These are phyloP conservation scores for Yarrowia galli DNA, from an alignment of 1,139 yeast genomes.

Conservation along the genomic window DNA sequence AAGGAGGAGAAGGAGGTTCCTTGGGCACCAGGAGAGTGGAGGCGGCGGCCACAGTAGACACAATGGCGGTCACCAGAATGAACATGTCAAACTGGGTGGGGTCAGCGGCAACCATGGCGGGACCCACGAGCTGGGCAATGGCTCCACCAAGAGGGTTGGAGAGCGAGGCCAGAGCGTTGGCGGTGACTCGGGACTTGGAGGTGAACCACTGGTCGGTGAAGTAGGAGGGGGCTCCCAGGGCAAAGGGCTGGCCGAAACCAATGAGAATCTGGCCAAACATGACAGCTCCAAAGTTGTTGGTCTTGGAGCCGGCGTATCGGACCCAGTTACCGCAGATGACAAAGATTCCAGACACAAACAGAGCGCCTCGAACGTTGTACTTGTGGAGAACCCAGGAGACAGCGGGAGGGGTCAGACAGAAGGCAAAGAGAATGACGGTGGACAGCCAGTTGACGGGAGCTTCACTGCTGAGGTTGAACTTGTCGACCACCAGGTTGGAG, in stretches of 20 bases:
- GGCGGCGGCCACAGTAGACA: slow-evolving; percentile 46
- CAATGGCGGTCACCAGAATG: slow-evolving; percentile 47
- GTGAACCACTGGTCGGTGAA: slow-evolving; percentile 52
- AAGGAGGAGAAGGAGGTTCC: slow-evolving; percentile 49
- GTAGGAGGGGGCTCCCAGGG: slow-evolving; percentile 50
- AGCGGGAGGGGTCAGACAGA: slow-evolving; percentile 47
- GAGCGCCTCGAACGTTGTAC: slow-evolving; percentile 45
- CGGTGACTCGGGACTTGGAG: slow-evolving; percentile 50
- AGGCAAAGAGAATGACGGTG: slow-evolving; percentile 50
- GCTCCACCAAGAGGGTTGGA: slow-evolving; percentile 54
- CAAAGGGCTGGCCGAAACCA: slow-evolving; percentile 53
- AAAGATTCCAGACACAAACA: slow-evolving; percentile 46
- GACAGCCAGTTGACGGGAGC: slow-evolving; percentile 53
- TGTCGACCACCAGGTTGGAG: slow-evolving; percentile 45
- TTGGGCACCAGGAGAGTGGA: slow-evolving; percentile 46
- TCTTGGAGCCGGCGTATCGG: slow-evolving; percentile 49
- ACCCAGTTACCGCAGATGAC: slow-evolving; percentile 50
- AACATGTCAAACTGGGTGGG: slow-evolving; percentile 46
- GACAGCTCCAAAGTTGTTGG: slow-evolving; percentile 46
- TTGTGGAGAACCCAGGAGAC: slow-evolving; percentile 46
- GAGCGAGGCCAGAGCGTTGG: slow-evolving; percentile 52
- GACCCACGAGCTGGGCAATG: slow-evolving; percentile 52
- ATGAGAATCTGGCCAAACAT: slow-evolving; percentile 52
- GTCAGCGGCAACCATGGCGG: slow-evolving; percentile 47
- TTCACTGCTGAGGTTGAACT: slow-evolving; percentile 45